Conservation (phyloP, 1,139 yeast genomes). For the Scheffersomyces illinoinensis region DNA sequence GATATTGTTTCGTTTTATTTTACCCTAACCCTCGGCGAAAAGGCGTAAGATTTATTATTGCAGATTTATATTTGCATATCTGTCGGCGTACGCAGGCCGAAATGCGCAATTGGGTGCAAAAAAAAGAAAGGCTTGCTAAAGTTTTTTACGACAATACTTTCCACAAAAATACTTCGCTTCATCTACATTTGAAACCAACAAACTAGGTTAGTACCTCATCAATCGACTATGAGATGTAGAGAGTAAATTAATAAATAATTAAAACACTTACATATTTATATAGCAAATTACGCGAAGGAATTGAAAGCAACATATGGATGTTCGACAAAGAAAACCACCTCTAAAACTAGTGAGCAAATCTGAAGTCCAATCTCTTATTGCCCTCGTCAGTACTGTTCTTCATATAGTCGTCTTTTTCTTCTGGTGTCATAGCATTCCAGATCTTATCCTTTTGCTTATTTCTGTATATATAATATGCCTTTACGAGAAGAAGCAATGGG, state of each 20-base stretch:
- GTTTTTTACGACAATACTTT: background rate
- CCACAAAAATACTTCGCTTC: background rate
- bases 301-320: background rate
- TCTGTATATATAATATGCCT: conserved; percentile 45
- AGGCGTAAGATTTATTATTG: background rate
- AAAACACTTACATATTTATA: background rate
- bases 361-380: conserved; percentile 56
- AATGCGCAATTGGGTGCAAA: background rate
- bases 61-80: background rate
- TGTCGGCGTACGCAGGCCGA: background rate
- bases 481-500: conserved; percentile 9
- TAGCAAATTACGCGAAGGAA: background rate
- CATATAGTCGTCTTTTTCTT: conserved; percentile 50
- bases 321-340: no score
- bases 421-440: conserved; percentile 51
- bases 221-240: background rate
- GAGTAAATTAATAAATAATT: background rate
- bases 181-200: background rate
- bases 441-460: conserved; percentile 43
- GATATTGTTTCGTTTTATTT: background rate
- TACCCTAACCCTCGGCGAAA: background rate
- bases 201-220: background rate
- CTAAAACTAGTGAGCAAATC: conserved; percentile 19
- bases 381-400: conserved; percentile 41
- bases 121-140: no score